Conservation (phyloP, 1,284 basidiomycete species). For the Ustilago esculenta region DNA sequence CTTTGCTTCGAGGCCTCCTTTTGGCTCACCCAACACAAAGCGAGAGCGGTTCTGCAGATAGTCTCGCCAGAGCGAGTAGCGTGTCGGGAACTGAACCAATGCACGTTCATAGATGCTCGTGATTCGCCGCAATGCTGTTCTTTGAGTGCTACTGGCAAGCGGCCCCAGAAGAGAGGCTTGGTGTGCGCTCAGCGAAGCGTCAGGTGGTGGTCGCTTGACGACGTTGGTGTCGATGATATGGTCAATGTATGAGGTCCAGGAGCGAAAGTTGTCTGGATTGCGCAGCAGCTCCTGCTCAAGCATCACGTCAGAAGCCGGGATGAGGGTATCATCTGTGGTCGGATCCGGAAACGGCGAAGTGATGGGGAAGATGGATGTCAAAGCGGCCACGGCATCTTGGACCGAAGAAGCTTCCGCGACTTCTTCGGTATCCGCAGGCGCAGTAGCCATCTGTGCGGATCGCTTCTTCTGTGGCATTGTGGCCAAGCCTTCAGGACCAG, state of each 20-base stretch:
- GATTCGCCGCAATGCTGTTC: constrained; percentile 81
- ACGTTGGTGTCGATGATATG: constrained; percentile 76
- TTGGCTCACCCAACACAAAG: constrained; percentile 81
- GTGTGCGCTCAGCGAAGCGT: constrained; percentile 65
- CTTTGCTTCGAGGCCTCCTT: constrained; percentile 67
- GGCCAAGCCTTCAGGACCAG: neutral
- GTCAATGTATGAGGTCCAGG: constrained; percentile 89
- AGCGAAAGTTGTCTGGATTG: constrained; percentile 87
- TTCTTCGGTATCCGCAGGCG: constrained; percentile 1
- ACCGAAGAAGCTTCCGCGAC: constrained; percentile 4
- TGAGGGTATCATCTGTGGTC: constrained; percentile 77
- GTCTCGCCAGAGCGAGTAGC: constrained; percentile 93
- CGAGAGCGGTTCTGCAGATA: constrained; percentile 85
- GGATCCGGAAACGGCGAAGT: constrained; percentile 86
- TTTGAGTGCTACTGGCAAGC: constrained; percentile 77
- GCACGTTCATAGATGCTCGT: constrained; percentile 93
- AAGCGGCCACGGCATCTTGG: constrained; percentile 14
- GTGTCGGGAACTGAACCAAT: constrained; percentile 83
- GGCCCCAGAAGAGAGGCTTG: constrained; percentile 69
- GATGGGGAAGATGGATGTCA: constrained; percentile 74
- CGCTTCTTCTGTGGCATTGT: constrained; percentile 31
- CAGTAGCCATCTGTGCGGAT: constrained; percentile 10
- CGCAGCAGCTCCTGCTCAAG: constrained; percentile 95
- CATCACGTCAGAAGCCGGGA: constrained; percentile 80
- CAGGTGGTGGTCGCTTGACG: constrained; percentile 68